Evolutionary conservation across 345 rosid species (phyloP).

Genomic region (Brassica rapa): DNA sequence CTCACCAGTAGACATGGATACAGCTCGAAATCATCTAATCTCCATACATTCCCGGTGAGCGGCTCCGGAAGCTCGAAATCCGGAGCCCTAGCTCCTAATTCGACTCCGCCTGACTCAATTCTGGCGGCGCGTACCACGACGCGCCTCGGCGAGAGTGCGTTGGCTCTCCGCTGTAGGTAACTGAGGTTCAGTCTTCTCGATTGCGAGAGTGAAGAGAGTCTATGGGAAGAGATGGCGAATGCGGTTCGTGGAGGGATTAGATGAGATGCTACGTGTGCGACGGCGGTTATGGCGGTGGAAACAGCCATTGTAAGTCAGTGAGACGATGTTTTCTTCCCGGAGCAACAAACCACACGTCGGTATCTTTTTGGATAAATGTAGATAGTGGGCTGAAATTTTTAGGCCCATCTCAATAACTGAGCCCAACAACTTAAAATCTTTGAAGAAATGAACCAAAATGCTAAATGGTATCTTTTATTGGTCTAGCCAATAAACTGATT

Average conservation of each 20-base stretch:
- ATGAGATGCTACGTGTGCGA: constrained; percentile 28
- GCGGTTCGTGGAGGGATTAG: constrained; percentile 16
- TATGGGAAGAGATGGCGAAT: constrained; percentile 13
- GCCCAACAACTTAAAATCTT: background rate
- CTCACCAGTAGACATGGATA: constrained; percentile 75
- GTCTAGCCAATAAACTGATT: too few species aligned
- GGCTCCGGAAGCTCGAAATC: constrained; percentile 78
- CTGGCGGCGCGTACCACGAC: constrained; percentile 66
- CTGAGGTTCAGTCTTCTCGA: constrained; percentile 29
- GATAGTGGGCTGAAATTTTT: background rate
- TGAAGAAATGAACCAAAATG: background rate
- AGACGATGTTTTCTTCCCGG: constrained; percentile 11
- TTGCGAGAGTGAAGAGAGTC: constrained; percentile 25
- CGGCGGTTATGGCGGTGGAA: constrained; percentile 36
- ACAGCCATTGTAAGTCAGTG: constrained; percentile 41
- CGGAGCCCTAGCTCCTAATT: constrained; percentile 69
- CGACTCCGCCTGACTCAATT: constrained; percentile 57
- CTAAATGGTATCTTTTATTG: too few species aligned
- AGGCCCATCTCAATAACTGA: background rate
- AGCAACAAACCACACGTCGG: constrained; percentile 4
- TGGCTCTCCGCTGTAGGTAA: constrained; percentile 40
- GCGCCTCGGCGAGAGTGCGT: constrained; percentile 39
- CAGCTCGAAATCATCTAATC: constrained; percentile 76
- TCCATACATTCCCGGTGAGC: constrained; percentile 77
- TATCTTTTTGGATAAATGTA: background rate